Evolutionary conservation across 495 filamentous ascomycete species (phyloP).

Genomic region (Penicillium angulare): DNA sequence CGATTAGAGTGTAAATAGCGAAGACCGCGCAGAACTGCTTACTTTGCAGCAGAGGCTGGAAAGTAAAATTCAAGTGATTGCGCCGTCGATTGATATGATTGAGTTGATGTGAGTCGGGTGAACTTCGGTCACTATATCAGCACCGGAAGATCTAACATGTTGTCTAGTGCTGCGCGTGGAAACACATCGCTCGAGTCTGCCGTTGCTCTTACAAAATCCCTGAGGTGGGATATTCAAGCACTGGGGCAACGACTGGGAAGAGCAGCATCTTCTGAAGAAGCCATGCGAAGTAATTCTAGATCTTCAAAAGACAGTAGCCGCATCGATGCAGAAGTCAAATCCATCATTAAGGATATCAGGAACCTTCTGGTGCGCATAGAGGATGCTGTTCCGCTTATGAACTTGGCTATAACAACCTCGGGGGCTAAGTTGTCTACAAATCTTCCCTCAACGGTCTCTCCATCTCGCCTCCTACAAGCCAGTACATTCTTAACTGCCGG

Average conservation of each 20-base stretch:
- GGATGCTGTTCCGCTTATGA: constrained; percentile 89
- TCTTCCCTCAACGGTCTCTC: constrained; percentile 79
- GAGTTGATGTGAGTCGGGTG: constrained; percentile 70
- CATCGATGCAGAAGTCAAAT: constrained; percentile 61
- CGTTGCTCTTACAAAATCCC: constrained; percentile 75
- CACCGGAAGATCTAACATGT: constrained; percentile 2
- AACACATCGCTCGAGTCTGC: constrained; percentile 93
- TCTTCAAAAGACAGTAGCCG: constrained; percentile 47
- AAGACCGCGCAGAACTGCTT: constrained; percentile 66
- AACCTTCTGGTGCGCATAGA: constrained; percentile 77
- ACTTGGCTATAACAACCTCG: constrained; percentile 92
- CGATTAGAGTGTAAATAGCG: constrained; percentile 64
- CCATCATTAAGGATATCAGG: constrained; percentile 73
- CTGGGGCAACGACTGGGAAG: constrained; percentile 74
- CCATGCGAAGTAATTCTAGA: constrained; percentile 46
- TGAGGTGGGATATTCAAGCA: constrained; percentile 85
- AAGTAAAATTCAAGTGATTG: constrained; percentile 85
- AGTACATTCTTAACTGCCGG: constrained; percentile 89
- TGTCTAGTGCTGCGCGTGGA: constrained; percentile 75
- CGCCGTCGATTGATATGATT: constrained; percentile 90
- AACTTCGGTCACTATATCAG: neutral
- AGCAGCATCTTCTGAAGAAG: constrained; percentile 67
- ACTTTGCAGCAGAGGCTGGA: constrained; percentile 72
- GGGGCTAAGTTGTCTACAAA: constrained; percentile 80
- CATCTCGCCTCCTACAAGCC: constrained; percentile 87